Evolutionary conservation across 129 eudicot genomes (phyloP).

Genomic region (Centella asiatica): DNA sequence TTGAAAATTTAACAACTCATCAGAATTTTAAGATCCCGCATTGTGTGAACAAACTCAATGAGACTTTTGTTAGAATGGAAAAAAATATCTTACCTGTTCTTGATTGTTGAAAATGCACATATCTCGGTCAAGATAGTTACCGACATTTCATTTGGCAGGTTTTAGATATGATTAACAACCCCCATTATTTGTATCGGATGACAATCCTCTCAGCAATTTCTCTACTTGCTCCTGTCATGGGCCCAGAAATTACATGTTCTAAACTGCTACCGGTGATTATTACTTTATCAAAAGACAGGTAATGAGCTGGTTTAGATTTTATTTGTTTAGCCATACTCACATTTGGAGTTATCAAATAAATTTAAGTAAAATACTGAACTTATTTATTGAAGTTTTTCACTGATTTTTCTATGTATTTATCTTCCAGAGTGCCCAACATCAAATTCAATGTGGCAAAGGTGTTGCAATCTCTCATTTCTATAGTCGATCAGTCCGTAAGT

Average conservation of each 20-base stretch:
- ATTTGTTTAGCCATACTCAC: background rate
- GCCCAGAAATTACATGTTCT: constrained; percentile 89
- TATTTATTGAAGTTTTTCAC: background rate
- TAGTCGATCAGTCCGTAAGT: constrained; percentile 81
- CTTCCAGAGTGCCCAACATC: constrained; percentile 80
- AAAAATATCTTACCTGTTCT: too few relatives aligned
- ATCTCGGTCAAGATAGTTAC: too few relatives aligned
- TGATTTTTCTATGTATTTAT: background rate
- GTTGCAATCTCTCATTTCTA: constrained; percentile 67
- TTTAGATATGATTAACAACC: constrained; percentile 74
- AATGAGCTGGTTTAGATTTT: background rate
- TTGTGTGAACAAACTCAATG: too few relatives aligned
- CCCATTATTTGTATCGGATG: constrained; percentile 90
- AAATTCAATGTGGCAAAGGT: constrained; percentile 96
- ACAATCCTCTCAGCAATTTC: constrained; percentile 75
- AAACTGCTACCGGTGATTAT: constrained; percentile 72
- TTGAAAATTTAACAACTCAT: too few relatives aligned
- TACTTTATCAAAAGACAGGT: constrained; percentile 86
- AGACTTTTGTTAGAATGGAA: background rate
- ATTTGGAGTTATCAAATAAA: background rate
- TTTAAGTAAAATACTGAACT: background rate
- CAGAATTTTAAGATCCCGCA: too few relatives aligned
- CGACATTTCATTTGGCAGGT: constrained; percentile 44
- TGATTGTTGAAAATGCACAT: background rate
- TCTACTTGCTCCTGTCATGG: constrained; percentile 91